Evolutionary conservation across 192 early-diverging fungal genomes (phyloP), one percentile per base, ranked within the genome.

Genomic region (Rhizoclosmatium sp.): DNA sequence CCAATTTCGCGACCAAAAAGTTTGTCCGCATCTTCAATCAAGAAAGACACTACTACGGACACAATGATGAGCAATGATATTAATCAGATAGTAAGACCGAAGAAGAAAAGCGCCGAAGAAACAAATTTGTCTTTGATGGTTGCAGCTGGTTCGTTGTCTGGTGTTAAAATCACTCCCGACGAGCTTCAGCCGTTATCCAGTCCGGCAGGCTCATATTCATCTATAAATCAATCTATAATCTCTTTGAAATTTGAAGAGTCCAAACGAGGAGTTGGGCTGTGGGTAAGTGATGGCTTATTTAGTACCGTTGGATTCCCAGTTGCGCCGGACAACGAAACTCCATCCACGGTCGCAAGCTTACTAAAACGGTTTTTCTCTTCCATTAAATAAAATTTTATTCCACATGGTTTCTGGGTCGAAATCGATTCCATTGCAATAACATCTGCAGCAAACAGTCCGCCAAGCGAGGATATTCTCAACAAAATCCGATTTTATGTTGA

Each of bases 271-370:
- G 51, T 54, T 54, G 60, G 73, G 5, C 62, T 75, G 39, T 75
- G 73, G 73, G 60, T 14, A n/a, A n/a, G 44, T 10, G 42, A 59
- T 59, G 56, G 56, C n/a, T 46, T 44, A 44, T 21, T 45, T 4
- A 64, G 73, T 59, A 75, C 73, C 1, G 21, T 19, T 21, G 73
- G 73, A 64, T 75, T 75, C 46, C 7, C 73, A 48, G 76, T 59
- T 10, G 21, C 5, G 16, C 42, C 71, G 9, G 69, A 69, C 19
- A 59, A 48, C 31, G 78, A 79, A 48, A 69, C 66, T 39, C 16
- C 69, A n/a, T 10, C 78, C 12, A 79, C 78, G 14, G 42, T 79
- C 4, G 69, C 78, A n/a, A 71, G 68, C 42, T 45, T 79, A 5
- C 42, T 79, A 12, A 79, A 79, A 69, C 71, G 58, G 59, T 79